Percentiles rank a stretch among this genome's conserved stretches.
phyloP scores from a whole-genome alignment of 805 yeast species.

The Saccharomycopsis sp. region DNA sequence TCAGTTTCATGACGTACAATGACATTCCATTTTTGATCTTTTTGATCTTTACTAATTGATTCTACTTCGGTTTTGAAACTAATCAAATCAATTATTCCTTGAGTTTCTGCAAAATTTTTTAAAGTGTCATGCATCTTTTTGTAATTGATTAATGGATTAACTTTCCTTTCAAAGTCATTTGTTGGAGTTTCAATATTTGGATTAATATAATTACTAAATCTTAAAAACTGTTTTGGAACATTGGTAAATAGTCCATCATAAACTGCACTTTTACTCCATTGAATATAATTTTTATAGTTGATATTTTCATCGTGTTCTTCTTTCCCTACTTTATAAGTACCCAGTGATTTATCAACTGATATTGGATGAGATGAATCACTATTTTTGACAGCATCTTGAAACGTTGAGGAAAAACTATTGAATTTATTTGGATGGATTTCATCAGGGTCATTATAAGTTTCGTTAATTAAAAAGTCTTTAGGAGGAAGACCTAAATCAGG shows the following conservation, averaged over 20 bases:
- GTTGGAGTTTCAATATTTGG: constrained; percentile 13
- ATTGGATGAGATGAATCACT: neutral
- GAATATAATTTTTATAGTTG: too few species aligned
- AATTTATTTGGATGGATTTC: constrained; percentile 20
- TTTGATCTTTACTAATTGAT: constrained; percentile 24
- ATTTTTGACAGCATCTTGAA: neutral
- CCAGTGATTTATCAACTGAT: neutral
- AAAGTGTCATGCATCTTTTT: constrained; percentile 26
- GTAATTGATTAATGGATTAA: constrained; percentile 29
- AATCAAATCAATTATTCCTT: constrained; percentile 25
- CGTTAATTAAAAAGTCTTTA: constrained; percentile 27
- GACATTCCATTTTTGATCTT: constrained; percentile 30
- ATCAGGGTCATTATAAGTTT: constrained; percentile 26
- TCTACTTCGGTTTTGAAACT: constrained; percentile 33
- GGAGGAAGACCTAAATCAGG: constrained; percentile 21
- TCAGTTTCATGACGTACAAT: constrained; percentile 22
- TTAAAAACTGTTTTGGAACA: constrained; percentile 28
- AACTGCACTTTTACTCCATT: constrained; percentile 30
- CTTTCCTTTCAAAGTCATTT: neutral
- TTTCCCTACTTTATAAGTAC: too few species aligned
- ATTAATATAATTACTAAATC: constrained; percentile 23
- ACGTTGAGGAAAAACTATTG: neutral
- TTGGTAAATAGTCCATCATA: constrained; percentile 30
- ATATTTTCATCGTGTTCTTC: too few species aligned
- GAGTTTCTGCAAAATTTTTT: constrained; percentile 22